These are phyloP conservation scores for Carex sylvatica DNA, from an alignment of 202 grass and related monocot species.

Conservation along the genomic window DNA sequence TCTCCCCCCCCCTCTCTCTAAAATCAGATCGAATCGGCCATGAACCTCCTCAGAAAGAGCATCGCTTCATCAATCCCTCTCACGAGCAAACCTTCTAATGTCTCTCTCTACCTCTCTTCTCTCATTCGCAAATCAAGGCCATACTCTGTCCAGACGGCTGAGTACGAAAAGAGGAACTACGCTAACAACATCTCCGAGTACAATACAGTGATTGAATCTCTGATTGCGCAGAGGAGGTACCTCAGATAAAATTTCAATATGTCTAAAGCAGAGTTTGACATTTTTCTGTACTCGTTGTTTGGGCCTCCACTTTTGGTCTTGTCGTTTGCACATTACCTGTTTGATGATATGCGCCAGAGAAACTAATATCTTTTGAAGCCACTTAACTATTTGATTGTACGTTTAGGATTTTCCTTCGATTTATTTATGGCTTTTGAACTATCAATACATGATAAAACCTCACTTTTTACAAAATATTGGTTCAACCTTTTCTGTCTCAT, in stretches of 20 bases:
- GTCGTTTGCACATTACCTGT: constrained; percentile 34
- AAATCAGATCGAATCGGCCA: constrained; percentile 8
- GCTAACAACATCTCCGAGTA: constrained; percentile 82
- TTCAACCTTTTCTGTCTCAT: not conserved
- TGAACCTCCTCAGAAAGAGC: constrained; percentile 29
- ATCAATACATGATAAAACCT: not conserved
- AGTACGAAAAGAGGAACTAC: constrained; percentile 84
- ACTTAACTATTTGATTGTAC: not conserved
- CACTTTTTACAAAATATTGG: not conserved
- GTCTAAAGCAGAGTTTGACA: not conserved
- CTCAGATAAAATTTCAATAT: not conserved
- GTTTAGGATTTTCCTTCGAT: not conserved
- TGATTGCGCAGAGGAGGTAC: constrained; percentile 71
- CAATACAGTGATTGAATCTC: constrained; percentile 84
- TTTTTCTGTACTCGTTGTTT: not conserved
- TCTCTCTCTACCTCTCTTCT: not conserved
- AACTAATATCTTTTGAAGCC: constrained; percentile 12
- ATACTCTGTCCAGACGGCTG: constrained; percentile 46
- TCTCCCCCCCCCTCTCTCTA: not conserved
- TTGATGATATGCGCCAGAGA: constrained; percentile 40
- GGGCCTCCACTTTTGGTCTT: not conserved
- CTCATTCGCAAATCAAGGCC: constrained; percentile 22
- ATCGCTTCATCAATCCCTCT: constrained; percentile 17
- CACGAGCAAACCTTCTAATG: not conserved
- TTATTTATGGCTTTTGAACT: not conserved